These are phyloP conservation scores for Gardenia jasminoides DNA, from an alignment of 257 asterid genomes.

Conservation along the genomic window DNA sequence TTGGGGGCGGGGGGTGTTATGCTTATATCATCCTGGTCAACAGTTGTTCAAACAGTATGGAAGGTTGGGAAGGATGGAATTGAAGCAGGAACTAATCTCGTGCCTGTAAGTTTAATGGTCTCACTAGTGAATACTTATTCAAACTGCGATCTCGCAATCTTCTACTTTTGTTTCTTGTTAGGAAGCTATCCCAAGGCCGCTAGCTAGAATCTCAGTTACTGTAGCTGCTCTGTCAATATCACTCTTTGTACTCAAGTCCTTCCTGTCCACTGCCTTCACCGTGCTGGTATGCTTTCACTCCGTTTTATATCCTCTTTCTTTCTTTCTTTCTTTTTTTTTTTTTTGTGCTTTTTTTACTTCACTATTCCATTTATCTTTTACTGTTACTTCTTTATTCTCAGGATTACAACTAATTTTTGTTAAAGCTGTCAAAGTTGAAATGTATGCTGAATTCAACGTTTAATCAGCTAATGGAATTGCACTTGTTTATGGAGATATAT, in stretches of 20 bases:
- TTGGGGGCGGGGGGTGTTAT: too few species aligned
- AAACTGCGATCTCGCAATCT: not conserved
- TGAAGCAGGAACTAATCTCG: conserved; percentile 88
- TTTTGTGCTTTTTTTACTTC: not conserved
- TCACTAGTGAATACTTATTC: not conserved
- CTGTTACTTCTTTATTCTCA: not conserved
- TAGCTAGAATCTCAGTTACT: conserved; percentile 72
- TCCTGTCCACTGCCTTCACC: conserved; percentile 79
- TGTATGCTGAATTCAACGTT: not conserved
- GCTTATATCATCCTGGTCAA: not conserved
- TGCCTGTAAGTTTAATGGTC: conserved; percentile 61
- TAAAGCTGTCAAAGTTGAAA: not conserved
- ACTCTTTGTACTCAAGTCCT: conserved; percentile 70
- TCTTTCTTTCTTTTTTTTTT: not conserved
- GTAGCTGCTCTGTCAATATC: conserved; percentile 49
- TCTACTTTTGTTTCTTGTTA: conserved; percentile 8
- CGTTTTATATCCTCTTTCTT: not conserved
- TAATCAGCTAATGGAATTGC: not conserved
- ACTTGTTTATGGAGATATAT: not conserved
- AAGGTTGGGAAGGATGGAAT: conserved; percentile 83
- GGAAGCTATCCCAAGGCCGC: conserved; percentile 80
- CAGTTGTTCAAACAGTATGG: conserved; percentile 70
- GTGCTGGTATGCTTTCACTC: conserved; percentile 60
- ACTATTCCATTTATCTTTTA: not conserved
- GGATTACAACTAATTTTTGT: not conserved